A percentile compares a stretch with the other conserved stretches of the same genome.
Evolutionary conservation across 495 filamentous ascomycete genomes (phyloP).

Genomic region (Penicillium odoratum): DNA sequence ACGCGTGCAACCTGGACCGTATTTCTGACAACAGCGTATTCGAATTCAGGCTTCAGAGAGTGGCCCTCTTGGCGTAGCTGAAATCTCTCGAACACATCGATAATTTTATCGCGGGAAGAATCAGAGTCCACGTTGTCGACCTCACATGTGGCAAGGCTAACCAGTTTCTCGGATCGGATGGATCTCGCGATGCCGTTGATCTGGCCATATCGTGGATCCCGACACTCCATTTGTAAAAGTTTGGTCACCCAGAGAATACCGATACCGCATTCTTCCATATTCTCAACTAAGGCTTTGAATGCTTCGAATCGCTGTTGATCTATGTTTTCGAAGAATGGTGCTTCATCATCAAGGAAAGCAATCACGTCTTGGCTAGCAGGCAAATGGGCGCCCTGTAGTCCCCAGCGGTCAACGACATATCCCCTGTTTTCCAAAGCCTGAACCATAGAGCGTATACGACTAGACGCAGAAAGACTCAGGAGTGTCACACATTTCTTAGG

Average conservation of each 20-base stretch:
- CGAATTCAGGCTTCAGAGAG: neutral
- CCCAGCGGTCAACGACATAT: conserved; percentile 17
- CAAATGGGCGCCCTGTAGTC: conserved; percentile 17
- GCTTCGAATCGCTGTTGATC: conserved; percentile 12
- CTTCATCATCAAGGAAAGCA: conserved; percentile 31
- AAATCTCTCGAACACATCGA: neutral
- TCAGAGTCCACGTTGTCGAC: neutral
- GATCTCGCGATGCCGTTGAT: conserved; percentile 8
- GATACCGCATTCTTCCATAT: neutral
- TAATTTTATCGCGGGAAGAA: neutral
- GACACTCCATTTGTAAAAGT: conserved; percentile 7
- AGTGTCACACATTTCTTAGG: neutral
- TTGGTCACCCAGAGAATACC: conserved; percentile 8
- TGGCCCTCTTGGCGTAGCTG: neutral
- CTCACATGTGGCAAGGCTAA: conserved; percentile 8
- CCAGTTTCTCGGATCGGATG: conserved; percentile 1
- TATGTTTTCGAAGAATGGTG: conserved; percentile 37
- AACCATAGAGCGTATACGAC: neutral
- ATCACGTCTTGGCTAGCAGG: conserved; percentile 35
- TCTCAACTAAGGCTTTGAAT: conserved; percentile 14
- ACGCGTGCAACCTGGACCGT: conserved; percentile 31
- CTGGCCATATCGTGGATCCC: conserved; percentile 5
- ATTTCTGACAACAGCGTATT: conserved; percentile 15
- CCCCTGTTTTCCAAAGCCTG: neutral
- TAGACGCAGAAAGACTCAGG: neutral